Percentiles rank a stretch among this genome's conserved stretches.
Evolutionary conservation across 164 flowering plant species (phyloP).

Genomic region (Euptelea pleiosperma): DNA sequence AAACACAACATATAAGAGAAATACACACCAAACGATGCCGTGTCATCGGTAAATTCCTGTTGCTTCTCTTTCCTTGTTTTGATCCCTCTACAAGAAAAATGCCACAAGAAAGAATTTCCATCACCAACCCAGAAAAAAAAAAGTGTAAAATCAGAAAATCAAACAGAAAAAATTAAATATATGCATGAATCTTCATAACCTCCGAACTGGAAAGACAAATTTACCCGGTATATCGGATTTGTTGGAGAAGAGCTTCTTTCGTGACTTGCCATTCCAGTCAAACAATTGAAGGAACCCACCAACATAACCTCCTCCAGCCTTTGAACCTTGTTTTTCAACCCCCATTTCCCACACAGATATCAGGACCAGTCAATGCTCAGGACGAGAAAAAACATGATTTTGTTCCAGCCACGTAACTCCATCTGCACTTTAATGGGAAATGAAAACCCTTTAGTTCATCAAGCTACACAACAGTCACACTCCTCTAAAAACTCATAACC

Average conservation of each 20-base stretch:
- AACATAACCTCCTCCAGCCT: slow-evolving; percentile 59
- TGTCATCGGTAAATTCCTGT: slow-evolving; percentile 46
- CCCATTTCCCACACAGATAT: slow-evolving; percentile 40
- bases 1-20: background rate
- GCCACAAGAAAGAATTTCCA: slow-evolving; percentile 3
- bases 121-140: background rate
- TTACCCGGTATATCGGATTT: slow-evolving; percentile 70
- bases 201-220: background rate
- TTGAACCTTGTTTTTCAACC: slow-evolving; percentile 54
- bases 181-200: background rate
- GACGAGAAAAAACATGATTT: background rate
- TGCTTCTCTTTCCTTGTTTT: slow-evolving; percentile 65
- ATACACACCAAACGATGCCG: slow-evolving; percentile 45
- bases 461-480: background rate
- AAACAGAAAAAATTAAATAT: too few species aligned
- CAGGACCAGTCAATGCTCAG: slow-evolving; percentile 9
- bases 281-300: slow-evolving; percentile 87
- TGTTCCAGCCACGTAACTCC: slow-evolving; percentile 1
- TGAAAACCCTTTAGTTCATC: background rate
- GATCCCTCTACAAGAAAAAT: slow-evolving; percentile 46
- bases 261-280: slow-evolving; percentile 88
- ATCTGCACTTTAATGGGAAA: slow-evolving; percentile 19
- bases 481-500: background rate
- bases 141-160: too few species aligned
- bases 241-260: slow-evolving; percentile 79